These are phyloP conservation scores for Cystofilobasidium ferigula DNA, from an alignment of 768 basidiomycete genomes.

Conservation along the genomic window DNA sequence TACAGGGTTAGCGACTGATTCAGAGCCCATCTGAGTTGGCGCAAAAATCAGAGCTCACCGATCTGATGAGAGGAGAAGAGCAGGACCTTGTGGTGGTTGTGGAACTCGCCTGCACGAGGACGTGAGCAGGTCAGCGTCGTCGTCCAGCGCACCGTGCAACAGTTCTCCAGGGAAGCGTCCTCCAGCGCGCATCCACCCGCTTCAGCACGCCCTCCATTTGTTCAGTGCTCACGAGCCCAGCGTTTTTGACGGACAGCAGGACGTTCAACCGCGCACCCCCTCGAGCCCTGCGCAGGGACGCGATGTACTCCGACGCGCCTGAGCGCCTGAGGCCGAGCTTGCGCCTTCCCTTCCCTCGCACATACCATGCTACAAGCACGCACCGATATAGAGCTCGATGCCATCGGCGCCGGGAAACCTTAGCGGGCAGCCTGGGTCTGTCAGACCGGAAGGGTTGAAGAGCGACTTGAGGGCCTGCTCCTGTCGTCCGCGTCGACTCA, in stretches of 20 bases:
- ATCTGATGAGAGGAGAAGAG: constrained; percentile 73
- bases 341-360: constrained; percentile 39
- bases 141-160: too few species aligned
- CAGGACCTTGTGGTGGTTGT: constrained; percentile 63
- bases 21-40: not conserved
- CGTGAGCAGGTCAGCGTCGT: not conserved
- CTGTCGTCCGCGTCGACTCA: too few species aligned
- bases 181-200: too few species aligned
- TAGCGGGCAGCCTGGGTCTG: constrained; percentile 62
- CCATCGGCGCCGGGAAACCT: constrained; percentile 54
- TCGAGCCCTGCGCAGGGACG: too few species aligned
- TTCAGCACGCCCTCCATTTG: too few species aligned
- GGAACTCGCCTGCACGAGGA: constrained; percentile 37
- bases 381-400: constrained; percentile 60
- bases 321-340: too few species aligned
- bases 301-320: too few species aligned
- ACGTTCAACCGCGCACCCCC: too few species aligned
- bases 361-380: constrained; percentile 33
- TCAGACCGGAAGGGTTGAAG: constrained; percentile 57
- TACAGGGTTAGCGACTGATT: too few species aligned
- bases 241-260: too few species aligned
- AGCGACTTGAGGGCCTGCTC: constrained; percentile 58
- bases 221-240: too few species aligned
- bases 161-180: too few species aligned
- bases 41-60: not conserved